phyloP scores from a whole-genome alignment of 2,329 filamentous ascomycete genomes.

The Colletotrichum karsti region DNA sequence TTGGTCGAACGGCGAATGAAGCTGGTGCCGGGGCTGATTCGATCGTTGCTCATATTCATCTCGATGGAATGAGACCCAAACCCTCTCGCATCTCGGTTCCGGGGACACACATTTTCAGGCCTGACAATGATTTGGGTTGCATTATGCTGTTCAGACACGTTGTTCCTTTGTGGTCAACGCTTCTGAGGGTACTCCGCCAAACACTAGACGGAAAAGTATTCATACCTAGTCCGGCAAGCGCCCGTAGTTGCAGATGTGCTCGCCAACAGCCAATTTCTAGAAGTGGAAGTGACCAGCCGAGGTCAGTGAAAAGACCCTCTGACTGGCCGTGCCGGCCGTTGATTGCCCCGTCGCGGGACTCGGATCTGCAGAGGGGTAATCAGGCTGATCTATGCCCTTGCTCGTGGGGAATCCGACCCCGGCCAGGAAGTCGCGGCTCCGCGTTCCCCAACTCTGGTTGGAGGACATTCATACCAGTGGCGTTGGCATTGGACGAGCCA shows the following conservation, averaged over 20 bases:
- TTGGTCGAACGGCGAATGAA: neutral
- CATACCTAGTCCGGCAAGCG: neutral
- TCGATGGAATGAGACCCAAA: neutral
- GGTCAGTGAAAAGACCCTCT: neutral
- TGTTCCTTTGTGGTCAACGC: no score
- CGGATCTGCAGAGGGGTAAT: slow-evolving; percentile 17
- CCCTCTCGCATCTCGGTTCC: slow-evolving; percentile 2
- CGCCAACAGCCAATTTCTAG: no score
- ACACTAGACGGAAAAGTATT: neutral
- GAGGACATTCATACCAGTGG: slow-evolving; percentile 20
- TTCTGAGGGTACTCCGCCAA: neutral
- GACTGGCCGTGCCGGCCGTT: neutral
- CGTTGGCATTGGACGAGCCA: slow-evolving; percentile 22
- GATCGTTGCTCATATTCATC: neutral
- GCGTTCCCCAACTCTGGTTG: slow-evolving; percentile 23
- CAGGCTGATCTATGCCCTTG: slow-evolving; percentile 16
- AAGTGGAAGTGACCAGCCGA: no score
- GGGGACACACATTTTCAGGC: neutral
- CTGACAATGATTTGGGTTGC: neutral
- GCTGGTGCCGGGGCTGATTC: neutral
- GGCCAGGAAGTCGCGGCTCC: slow-evolving; percentile 4
- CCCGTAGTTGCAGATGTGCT: neutral
- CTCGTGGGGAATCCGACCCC: neutral
- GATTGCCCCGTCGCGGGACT: neutral
- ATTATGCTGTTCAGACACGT: neutral